Percentiles rank a stretch among this genome's conserved stretches.
Evolutionary conservation across 176 grass and related monocot species (phyloP).

Genomic region (Rhynchospora pubera): DNA sequence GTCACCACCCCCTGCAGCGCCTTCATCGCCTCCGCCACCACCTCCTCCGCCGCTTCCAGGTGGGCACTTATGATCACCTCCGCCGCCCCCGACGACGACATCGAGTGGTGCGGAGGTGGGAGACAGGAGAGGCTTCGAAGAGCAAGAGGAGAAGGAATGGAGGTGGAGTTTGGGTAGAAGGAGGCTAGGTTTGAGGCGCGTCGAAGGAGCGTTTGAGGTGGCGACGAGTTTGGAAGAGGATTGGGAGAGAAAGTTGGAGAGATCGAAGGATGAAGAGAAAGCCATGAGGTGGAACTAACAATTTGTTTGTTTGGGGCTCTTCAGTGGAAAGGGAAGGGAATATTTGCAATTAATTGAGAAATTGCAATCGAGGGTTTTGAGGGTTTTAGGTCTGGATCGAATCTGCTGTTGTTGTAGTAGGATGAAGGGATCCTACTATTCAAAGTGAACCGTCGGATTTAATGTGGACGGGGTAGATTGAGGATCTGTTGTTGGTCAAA

Average conservation of each 20-base stretch:
- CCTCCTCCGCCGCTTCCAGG: not conserved
- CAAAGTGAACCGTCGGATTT: not conserved
- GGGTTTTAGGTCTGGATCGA: not conserved
- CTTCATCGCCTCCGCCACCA: conserved; percentile 3
- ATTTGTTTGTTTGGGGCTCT: not conserved
- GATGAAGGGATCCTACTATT: not conserved
- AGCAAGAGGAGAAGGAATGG: conserved; percentile 23
- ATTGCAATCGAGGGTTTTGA: conserved; percentile 14
- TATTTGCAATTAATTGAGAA: not conserved
- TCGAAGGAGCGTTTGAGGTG: not conserved
- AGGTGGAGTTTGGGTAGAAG: conserved; percentile 3
- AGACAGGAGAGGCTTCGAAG: conserved; percentile 24
- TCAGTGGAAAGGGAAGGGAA: not conserved
- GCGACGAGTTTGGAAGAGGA: not conserved
- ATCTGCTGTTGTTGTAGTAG: not conserved
- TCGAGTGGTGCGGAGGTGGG: conserved; percentile 26
- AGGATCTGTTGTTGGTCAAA: no score
- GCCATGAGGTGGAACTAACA: conserved; percentile 36
- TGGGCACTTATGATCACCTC: not conserved
- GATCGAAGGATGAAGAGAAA: conserved; percentile 34
- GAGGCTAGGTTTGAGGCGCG: not conserved
- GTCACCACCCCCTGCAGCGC: not conserved
- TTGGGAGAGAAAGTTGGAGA: conserved; percentile 37
- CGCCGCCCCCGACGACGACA: conserved; percentile 24
- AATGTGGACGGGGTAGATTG: not conserved